Evolutionary conservation across 331 rosid species (phyloP).

Genomic region (Quercus lobata): DNA sequence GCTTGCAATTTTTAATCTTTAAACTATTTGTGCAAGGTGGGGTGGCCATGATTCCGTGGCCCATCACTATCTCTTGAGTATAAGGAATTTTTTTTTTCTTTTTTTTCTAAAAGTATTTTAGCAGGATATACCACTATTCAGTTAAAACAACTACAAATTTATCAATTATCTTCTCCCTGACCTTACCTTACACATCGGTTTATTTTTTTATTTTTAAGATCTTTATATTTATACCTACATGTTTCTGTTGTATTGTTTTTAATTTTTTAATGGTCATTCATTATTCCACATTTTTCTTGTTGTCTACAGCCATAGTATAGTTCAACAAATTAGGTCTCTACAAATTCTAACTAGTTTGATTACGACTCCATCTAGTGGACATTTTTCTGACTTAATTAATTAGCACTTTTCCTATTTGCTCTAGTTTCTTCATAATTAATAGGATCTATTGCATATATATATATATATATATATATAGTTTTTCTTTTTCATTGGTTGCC

Average conservation of each 20-base stretch:
- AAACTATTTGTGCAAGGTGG: background rate
- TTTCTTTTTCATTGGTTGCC: too few species aligned
- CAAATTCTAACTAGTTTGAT: background rate
- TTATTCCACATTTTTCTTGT: background rate
- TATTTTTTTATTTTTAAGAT: background rate
- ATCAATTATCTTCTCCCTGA: background rate
- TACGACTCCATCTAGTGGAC: too few species aligned
- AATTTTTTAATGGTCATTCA: background rate
- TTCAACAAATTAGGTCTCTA: background rate
- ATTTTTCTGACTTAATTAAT: too few species aligned
- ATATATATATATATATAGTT: too few species aligned
- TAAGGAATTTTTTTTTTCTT: background rate
- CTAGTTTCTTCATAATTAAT: too few species aligned
- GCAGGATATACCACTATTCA: background rate
- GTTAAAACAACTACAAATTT: background rate
- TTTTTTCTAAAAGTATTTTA: background rate
- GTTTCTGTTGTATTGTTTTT: background rate
- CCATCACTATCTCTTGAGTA: background rate
- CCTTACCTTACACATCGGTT: background rate
- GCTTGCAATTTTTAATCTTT: background rate
- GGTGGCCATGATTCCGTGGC: background rate
- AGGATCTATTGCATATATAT: too few species aligned
- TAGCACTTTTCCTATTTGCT: too few species aligned
- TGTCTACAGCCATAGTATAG: background rate
- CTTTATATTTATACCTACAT: background rate